These are phyloP conservation scores for Gardenia jasminoides DNA, from an alignment of 257 asterid species.

Conservation along the genomic window DNA sequence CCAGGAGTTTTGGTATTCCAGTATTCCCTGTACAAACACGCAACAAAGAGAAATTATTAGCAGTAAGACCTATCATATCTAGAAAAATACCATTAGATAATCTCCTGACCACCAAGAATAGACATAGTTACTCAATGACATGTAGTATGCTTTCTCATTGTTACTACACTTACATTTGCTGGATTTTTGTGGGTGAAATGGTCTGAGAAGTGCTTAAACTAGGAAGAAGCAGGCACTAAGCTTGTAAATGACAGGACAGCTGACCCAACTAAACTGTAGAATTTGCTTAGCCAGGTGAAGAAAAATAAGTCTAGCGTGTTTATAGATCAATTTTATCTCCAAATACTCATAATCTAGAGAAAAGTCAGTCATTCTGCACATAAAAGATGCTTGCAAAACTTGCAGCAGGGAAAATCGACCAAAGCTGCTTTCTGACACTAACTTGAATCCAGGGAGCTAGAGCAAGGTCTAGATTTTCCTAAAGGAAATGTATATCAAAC, in stretches of 20 bases:
- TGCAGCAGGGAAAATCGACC: background rate
- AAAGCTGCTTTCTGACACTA: background rate
- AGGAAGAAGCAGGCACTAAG: background rate
- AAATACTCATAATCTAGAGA: background rate
- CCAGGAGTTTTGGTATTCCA: slow-evolving; percentile 85
- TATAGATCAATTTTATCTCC: background rate
- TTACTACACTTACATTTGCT: background rate
- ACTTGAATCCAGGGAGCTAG: background rate
- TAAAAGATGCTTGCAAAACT: background rate
- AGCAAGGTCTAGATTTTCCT: background rate
- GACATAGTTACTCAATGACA: background rate
- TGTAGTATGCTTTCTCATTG: background rate
- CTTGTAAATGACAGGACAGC: background rate
- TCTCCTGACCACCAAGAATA: background rate
- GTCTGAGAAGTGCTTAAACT: background rate
- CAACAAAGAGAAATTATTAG: slow-evolving; percentile 1
- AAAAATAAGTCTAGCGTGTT: background rate
- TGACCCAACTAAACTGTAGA: background rate
- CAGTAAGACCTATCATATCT: background rate
- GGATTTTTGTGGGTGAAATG: background rate
- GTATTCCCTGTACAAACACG: slow-evolving; percentile 58
- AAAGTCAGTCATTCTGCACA: background rate
- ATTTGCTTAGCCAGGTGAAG: background rate
- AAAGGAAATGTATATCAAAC: background rate
- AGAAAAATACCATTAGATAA: background rate